These are phyloP conservation scores for Microbotryomycetes sp. DNA, from an alignment of 1,284 basidiomycete species.

Conservation along the genomic window DNA sequence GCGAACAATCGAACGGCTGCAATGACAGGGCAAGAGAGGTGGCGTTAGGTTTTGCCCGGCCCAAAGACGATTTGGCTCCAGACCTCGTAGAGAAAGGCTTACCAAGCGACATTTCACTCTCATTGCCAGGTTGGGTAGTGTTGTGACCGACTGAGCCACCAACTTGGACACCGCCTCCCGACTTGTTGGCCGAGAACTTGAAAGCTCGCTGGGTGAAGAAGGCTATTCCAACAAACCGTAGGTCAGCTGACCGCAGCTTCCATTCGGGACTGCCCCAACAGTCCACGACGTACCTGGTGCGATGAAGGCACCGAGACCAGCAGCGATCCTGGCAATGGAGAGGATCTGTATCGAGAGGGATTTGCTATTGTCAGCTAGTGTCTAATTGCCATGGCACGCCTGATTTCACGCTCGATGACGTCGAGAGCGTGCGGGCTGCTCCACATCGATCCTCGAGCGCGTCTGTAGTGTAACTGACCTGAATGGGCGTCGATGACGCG, in stretches of 20 bases:
- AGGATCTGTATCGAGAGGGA: background rate
- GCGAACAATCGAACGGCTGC: slow-evolving; percentile 23
- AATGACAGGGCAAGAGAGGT: background rate
- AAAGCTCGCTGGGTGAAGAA: slow-evolving; percentile 15
- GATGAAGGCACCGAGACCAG: slow-evolving; percentile 16
- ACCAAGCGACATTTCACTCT: slow-evolving; percentile 10
- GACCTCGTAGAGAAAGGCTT: no score
- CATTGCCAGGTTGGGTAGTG: slow-evolving; percentile 25
- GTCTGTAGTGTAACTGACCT: slow-evolving; percentile 8
- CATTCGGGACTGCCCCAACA: background rate
- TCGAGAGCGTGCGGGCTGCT: background rate
- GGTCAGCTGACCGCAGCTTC: background rate
- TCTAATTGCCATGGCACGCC: no score
- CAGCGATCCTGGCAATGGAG: background rate
- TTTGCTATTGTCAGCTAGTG: background rate
- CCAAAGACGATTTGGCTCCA: no score
- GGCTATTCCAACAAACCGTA: background rate
- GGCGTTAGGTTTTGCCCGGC: no score
- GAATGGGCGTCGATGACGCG: slow-evolving; percentile 23
- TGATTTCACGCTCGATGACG: background rate
- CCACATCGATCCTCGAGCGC: background rate
- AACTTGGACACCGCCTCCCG: slow-evolving; percentile 5
- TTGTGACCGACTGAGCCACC: slow-evolving; percentile 22
- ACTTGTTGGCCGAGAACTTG: slow-evolving; percentile 10
- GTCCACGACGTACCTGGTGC: slow-evolving; percentile 7